Base-by-base conservation (phyloP, 1,284 basidiomycete species). In the Rhodotorula sp. region DNA sequence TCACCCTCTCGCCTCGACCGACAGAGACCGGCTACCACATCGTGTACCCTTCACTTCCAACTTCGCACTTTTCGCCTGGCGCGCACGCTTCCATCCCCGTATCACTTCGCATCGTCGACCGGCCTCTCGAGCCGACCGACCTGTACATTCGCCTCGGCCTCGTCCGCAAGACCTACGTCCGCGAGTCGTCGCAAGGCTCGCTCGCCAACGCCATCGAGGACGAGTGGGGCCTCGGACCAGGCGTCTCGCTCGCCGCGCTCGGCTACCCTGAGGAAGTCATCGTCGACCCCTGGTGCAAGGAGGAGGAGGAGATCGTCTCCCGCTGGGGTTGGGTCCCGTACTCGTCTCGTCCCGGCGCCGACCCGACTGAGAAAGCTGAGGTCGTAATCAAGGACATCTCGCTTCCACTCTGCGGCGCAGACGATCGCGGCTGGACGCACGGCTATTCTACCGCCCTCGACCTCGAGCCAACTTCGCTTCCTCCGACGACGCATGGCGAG, bases 291-390 rank as follows among this genome's bases (percentile, higher is more conserved):
- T 77, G 75, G 71, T 75, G 75, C 70, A 73, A 69, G 50, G 77
- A 78, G 59, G 81, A 82, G 70, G 78, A 80, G 62, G 81, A 82
- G 71, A 75, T 82, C 51, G 68, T 78, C 50, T 77, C 78, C 18
- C 72, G 80, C n/a, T 80, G 77, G 76, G 81, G 80, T 11, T 80
- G 78, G 73, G 73, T 80, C 55, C 77, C 80, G 44, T 75, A 78
- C 62, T 74, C 78, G 15, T 67, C 68, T 53, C 73, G 77, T 44
- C 73, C 77, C 2, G 75, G 77, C 24, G 75, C 76, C 48, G 72
- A 77, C 56, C 77, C 78, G 24, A 69, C 59, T 22, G 71, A 72
- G 57, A 74, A 77, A 54, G 75, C 75, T 22, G 70, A 76, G 54
- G 71, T 79, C 52, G 67, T 76, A 52, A 77, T 79, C 64, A 73